Evolutionary conservation across 768 basidiomycete genomes (phyloP).

Genomic region (Mycena galericulata): DNA sequence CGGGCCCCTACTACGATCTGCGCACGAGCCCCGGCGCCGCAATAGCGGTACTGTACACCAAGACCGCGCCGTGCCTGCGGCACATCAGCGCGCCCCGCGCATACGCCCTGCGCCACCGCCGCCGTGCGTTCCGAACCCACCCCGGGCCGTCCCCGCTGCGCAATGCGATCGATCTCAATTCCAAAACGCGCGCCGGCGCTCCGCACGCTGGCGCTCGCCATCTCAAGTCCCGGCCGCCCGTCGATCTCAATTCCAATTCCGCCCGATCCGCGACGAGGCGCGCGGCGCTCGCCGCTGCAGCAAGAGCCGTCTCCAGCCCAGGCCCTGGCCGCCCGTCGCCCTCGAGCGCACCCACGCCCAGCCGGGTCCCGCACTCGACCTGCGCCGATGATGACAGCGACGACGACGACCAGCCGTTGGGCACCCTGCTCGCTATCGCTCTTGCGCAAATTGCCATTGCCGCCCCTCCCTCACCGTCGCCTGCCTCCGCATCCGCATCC

Average conservation of each 20-base stretch:
- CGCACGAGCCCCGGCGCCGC: no score
- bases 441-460: no score
- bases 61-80: conserved; percentile 2
- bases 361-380: no score
- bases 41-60: conserved; percentile 5
- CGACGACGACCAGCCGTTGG: no score
- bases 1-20: neutral
- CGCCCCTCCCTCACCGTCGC: neutral
- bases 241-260: neutral
- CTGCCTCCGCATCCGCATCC: neutral
- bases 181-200: no score
- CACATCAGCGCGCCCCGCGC: conserved; percentile 16
- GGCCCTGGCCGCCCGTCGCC: no score
- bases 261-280: no score
- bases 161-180: neutral
- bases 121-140: neutral
- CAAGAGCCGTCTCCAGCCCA: no score
- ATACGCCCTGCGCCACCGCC: conserved; percentile 14
- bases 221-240: neutral
- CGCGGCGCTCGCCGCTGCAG: no score
- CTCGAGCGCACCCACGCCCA: no score
- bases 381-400: no score
- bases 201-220: neutral
- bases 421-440: no score
- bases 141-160: conserved; percentile 19